phyloP scores from a whole-genome alignment of 805 yeast species.

The Pichia thaimueangensis region DNA sequence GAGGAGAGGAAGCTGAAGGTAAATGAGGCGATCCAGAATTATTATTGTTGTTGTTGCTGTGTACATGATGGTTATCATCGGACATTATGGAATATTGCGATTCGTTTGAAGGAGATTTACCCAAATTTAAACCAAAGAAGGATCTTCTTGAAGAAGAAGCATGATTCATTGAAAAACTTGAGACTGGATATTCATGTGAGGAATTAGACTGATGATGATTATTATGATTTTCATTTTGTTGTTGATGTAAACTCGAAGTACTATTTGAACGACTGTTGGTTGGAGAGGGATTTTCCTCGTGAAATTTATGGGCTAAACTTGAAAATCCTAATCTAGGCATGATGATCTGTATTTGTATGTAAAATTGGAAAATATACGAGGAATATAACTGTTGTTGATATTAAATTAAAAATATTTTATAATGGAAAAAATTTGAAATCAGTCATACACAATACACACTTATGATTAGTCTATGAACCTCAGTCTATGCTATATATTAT shows the following conservation, averaged over 20 bases:
- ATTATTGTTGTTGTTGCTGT: neutral
- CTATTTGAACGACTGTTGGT: neutral
- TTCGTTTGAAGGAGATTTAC: conserved; percentile 27
- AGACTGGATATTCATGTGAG: conserved; percentile 1
- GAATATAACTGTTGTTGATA: too few relatives aligned
- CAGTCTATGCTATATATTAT: too few relatives aligned
- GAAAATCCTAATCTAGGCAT: conserved; percentile 29
- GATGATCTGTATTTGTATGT: neutral
- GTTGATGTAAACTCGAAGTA: neutral
- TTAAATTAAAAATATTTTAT: too few relatives aligned
- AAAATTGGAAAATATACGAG: too few relatives aligned
- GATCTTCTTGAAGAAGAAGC: conserved; percentile 24
- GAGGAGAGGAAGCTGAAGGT: conserved; percentile 4
- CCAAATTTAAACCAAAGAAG: conserved; percentile 25
- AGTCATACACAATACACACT: too few relatives aligned
- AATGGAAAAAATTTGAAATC: too few relatives aligned
- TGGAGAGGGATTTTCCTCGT: too few relatives aligned
- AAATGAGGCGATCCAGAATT: conserved; percentile 6
- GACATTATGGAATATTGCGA: conserved; percentile 22
- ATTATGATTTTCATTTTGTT: neutral
- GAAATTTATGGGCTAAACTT: conserved; percentile 22
- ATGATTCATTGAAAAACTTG: conserved; percentile 17
- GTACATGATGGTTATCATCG: conserved; percentile 22
- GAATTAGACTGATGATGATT: neutral
- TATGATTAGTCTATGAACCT: too few relatives aligned